A percentile compares a stretch with the other conserved stretches of the same genome.
Evolutionary conservation across 208 protist genomes (phyloP).

Genomic region (Acanthamoeba sp.): DNA sequence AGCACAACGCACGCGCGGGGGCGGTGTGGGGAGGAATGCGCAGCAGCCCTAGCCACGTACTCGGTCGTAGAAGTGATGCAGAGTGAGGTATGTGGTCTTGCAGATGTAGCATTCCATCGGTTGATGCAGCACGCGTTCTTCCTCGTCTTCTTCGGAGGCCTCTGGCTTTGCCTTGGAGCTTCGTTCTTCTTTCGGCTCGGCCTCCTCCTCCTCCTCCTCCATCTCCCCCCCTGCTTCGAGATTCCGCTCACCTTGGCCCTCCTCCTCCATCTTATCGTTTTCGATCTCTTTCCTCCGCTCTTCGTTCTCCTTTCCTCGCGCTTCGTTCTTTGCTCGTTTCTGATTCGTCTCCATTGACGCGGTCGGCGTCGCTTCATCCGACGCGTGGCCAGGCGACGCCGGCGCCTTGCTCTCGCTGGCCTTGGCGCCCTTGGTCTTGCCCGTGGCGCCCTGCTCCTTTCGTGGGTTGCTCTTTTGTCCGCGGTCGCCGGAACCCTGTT

Average conservation of each 20-base stretch:
- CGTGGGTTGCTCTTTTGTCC: not conserved
- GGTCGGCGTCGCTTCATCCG: not conserved
- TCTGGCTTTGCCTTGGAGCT: not conserved
- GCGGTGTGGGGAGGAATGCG: too few species aligned
- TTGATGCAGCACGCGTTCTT: not conserved
- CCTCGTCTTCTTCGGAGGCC: not conserved
- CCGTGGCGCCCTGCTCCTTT: not conserved
- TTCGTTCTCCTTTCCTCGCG: not conserved
- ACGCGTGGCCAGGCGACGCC: too few species aligned
- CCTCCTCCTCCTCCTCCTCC: not conserved
- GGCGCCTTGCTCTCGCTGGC: not conserved
- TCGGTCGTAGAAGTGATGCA: conserved; percentile 62
- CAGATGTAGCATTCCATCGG: conserved; percentile 68
- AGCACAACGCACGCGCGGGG: too few species aligned
- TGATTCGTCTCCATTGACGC: not conserved
- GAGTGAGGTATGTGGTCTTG: conserved; percentile 34
- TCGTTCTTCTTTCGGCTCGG: not conserved
- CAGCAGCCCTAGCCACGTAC: not conserved
- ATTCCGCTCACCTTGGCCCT: not conserved
- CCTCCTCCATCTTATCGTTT: not conserved
- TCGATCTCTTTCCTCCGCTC: not conserved
- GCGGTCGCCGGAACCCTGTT: not conserved
- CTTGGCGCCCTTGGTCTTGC: not conserved
- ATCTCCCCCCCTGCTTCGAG: not conserved
- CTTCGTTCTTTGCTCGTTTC: not conserved